Evolutionary conservation across 2,329 filamentous ascomycete genomes (phyloP).

Genomic region (Neopestalotiopsis rosae): DNA sequence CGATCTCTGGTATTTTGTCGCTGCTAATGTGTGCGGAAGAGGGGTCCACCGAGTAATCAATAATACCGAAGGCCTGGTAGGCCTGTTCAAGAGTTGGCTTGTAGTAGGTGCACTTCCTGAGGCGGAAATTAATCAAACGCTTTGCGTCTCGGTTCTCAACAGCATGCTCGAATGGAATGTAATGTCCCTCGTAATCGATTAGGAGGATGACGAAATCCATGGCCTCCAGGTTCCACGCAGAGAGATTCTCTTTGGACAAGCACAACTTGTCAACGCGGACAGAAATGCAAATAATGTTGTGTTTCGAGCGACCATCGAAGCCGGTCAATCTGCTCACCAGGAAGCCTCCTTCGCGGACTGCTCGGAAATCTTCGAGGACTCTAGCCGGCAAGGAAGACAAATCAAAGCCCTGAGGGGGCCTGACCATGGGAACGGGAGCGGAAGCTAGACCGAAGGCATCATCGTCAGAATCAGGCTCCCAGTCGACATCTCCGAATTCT

Average conservation of each 20-base stretch:
- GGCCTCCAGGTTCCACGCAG: slow-evolving; percentile 75
- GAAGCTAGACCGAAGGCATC: slow-evolving; percentile 39
- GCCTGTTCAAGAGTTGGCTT: slow-evolving; percentile 69
- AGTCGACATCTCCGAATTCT: slow-evolving; percentile 24
- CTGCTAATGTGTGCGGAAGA: neutral
- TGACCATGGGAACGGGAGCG: too few relatives aligned
- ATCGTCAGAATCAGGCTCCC: slow-evolving; percentile 30
- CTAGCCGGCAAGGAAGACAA: slow-evolving; percentile 22
- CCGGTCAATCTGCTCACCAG: slow-evolving; percentile 67
- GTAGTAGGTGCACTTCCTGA: slow-evolving; percentile 74
- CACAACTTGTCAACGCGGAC: slow-evolving; percentile 72
- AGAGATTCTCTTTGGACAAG: slow-evolving; percentile 74
- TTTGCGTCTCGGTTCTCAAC: slow-evolving; percentile 43
- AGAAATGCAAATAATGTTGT: slow-evolving; percentile 67
- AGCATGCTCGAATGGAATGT: slow-evolving; percentile 63
- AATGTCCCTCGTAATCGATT: slow-evolving; percentile 67
- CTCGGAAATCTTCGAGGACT: slow-evolving; percentile 66
- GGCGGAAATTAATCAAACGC: slow-evolving; percentile 57
- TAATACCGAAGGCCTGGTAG: slow-evolving; percentile 51
- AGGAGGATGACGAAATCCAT: slow-evolving; percentile 77
- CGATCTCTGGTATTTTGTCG: slow-evolving; percentile 42
- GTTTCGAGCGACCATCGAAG: slow-evolving; percentile 44
- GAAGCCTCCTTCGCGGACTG: slow-evolving; percentile 69
- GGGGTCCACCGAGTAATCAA: neutral
- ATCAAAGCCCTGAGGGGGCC: too few relatives aligned